These are phyloP conservation scores for Lecanosticta acicola DNA, from an alignment of 2,329 filamentous ascomycete species.

Conservation along the genomic window DNA sequence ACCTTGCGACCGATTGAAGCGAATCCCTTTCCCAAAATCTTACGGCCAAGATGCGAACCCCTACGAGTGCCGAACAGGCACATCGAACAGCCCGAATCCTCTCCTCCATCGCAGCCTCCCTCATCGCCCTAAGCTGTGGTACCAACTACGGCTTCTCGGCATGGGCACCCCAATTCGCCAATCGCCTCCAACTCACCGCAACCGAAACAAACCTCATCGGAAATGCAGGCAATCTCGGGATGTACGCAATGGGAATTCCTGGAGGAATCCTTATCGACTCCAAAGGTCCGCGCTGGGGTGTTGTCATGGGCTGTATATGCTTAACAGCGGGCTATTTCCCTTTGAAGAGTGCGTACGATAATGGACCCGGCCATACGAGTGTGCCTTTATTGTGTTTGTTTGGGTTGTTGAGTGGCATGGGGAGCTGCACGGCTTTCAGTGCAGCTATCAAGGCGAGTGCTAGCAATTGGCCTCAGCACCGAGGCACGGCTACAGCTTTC, in stretches of 20 bases:
- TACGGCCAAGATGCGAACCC: neutral
- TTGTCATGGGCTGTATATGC: constrained; percentile 66
- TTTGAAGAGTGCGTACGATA: constrained; percentile 71
- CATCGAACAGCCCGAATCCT: constrained; percentile 64
- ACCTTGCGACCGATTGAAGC: neutral
- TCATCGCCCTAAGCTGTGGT: constrained; percentile 82
- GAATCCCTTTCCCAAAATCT: neutral
- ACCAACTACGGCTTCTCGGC: constrained; percentile 91
- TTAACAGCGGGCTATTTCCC: constrained; percentile 80
- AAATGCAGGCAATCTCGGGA: constrained; percentile 78
- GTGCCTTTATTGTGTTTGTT: constrained; percentile 67
- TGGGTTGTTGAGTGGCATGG: constrained; percentile 77
- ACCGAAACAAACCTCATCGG: constrained; percentile 85
- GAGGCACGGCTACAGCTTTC: constrained; percentile 90
- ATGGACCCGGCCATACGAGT: constrained; percentile 54
- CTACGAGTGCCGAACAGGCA: constrained; percentile 37
- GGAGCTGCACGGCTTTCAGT: constrained; percentile 85
- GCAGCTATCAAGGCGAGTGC: constrained; percentile 79
- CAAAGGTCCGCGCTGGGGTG: constrained; percentile 71
- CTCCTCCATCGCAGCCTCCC: constrained; percentile 77
- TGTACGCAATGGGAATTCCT: constrained; percentile 88
- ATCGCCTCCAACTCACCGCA: constrained; percentile 78
- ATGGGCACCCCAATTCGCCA: constrained; percentile 93
- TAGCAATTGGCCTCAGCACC: constrained; percentile 83
- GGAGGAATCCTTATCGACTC: constrained; percentile 82